Evolutionary conservation across 495 filamentous ascomycete species (phyloP).

Genomic region (Penicillium arizonense): DNA sequence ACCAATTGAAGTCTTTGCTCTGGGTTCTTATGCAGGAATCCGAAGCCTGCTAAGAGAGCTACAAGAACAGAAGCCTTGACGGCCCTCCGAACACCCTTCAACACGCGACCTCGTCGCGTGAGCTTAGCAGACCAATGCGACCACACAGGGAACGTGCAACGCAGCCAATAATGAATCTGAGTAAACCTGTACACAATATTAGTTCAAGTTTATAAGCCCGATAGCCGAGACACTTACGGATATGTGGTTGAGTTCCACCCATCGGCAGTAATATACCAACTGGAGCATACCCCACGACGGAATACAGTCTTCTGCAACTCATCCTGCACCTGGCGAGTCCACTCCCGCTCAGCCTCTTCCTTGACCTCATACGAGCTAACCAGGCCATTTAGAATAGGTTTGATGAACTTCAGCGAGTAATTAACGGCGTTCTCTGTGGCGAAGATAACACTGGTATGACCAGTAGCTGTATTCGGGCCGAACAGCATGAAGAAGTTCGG

Average conservation of each 20-base stretch:
- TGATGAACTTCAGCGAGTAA: slow-evolving; percentile 44
- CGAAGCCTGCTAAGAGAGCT: slow-evolving; percentile 14
- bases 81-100: slow-evolving; percentile 18
- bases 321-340: slow-evolving; percentile 53
- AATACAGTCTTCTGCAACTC: slow-evolving; percentile 53
- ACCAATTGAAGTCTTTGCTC: slow-evolving; percentile 12
- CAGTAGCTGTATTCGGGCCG: slow-evolving; percentile 64
- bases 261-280: slow-evolving; percentile 55
- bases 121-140: slow-evolving; percentile 53
- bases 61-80: slow-evolving; percentile 19
- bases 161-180: slow-evolving; percentile 46
- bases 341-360: slow-evolving; percentile 53
- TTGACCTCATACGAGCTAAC: slow-evolving; percentile 44
- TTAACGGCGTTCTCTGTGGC: slow-evolving; percentile 59
- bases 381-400: slow-evolving; percentile 36
- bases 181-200: slow-evolving; percentile 36
- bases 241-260: slow-evolving; percentile 62
- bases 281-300: slow-evolving; percentile 50
- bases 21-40: slow-evolving; percentile 19
- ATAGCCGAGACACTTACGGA: slow-evolving; percentile 43
- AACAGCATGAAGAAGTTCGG: slow-evolving; percentile 70
- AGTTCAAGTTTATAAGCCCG: not conserved
- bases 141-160: slow-evolving; percentile 57
- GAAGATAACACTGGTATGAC: slow-evolving; percentile 61
- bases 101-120: slow-evolving; percentile 43